Base-by-base conservation (phyloP, 352 stramenopile genomes). In the Phytophthora aleatoria region DNA sequence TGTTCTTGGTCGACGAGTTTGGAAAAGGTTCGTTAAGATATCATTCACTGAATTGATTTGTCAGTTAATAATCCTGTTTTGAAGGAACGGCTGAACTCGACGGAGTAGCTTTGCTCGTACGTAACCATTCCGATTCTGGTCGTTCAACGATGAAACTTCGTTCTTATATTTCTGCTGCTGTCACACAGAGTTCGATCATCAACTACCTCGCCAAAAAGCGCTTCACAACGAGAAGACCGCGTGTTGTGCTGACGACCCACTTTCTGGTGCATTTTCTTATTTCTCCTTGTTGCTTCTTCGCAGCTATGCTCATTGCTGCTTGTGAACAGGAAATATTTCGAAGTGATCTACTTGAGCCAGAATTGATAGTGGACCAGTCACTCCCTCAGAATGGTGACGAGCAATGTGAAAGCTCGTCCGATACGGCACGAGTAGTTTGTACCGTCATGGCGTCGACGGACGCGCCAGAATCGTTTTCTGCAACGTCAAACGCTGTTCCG, bases 1-100 rank as follows among this genome's bases (percentile, higher is more conserved):
- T 96, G n/a, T 83, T 94, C 24, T 63, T 96, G 33, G 87, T 96
- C 43, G 88, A 96, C 56, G 88, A 96, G 55, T 96, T 95, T 45
- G 88, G 86, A 26, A 96, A 96, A 82, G 88, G 85, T 91, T 66
- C 57, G 9, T 11, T 50, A 28, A 42, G 1, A 3, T 57, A 35
- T 11, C 5, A n/a, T 39, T n/a, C 3, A 28, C 11, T 53, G 9
- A 12, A 15, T 10, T 47, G 26, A 36, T 35, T 8, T 15, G 28
- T 59, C 5, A 54, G 33, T 10, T 52, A 38, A 48, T 26, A 35
- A 39, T 43, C 13, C 20, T 42, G 9, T 28, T 31, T 51, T 63
- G 27, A 58, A 92, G 83, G 84, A 57, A 96, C 88, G 3, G 76
- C 81, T 47, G 82, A 90, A 61, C 57, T 85, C 8, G 88, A 96